Percentiles rank a stretch among this genome's conserved stretches.
phyloP scores from a whole-genome alignment of 2,329 filamentous ascomycete genomes.

The Fusarium tupiense region DNA sequence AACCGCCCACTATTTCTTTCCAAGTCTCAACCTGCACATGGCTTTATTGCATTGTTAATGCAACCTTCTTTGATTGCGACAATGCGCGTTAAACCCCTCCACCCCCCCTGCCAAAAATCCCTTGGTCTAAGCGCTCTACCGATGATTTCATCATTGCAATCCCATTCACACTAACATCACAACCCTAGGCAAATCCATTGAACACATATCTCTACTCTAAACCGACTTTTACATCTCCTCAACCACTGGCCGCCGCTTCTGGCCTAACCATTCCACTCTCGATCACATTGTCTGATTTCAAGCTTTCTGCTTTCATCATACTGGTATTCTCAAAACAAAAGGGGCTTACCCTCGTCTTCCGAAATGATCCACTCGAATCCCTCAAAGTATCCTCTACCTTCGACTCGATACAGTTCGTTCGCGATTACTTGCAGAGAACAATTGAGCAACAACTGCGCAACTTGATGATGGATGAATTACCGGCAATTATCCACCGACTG shows the following conservation, averaged over 20 bases:
- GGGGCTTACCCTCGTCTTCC: slow-evolving; percentile 93
- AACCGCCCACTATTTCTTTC: background rate
- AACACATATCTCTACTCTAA: slow-evolving; percentile 96
- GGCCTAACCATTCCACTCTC: slow-evolving; percentile 97
- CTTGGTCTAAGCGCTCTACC: slow-evolving; percentile 19
- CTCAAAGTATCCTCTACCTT: slow-evolving; percentile 99
- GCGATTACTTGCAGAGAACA: slow-evolving; percentile 94
- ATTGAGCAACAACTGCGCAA: slow-evolving; percentile 94
- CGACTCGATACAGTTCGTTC: slow-evolving; percentile 97
- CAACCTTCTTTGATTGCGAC: slow-evolving; percentile 21
- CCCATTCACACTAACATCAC: slow-evolving; percentile 55
- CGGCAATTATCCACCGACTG: slow-evolving; percentile 93
- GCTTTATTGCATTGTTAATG: slow-evolving; percentile 14
- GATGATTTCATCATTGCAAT: slow-evolving; percentile 35
- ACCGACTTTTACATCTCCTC: slow-evolving; percentile 90
- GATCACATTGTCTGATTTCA: slow-evolving; percentile 95
- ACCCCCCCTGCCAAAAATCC: slow-evolving; percentile 6
- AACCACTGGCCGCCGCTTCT: slow-evolving; percentile 89
- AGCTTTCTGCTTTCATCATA: slow-evolving; percentile 96
- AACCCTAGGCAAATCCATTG: slow-evolving; percentile 83
- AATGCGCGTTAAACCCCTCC: slow-evolving; percentile 21
- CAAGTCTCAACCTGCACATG: background rate
- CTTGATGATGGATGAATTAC: slow-evolving; percentile 97
- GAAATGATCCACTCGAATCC: slow-evolving; percentile 97
- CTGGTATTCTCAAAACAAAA: slow-evolving; percentile 98